phyloP scores from a whole-genome alignment of 352 stramenopile species.

The Globisporangium perplexum region DNA sequence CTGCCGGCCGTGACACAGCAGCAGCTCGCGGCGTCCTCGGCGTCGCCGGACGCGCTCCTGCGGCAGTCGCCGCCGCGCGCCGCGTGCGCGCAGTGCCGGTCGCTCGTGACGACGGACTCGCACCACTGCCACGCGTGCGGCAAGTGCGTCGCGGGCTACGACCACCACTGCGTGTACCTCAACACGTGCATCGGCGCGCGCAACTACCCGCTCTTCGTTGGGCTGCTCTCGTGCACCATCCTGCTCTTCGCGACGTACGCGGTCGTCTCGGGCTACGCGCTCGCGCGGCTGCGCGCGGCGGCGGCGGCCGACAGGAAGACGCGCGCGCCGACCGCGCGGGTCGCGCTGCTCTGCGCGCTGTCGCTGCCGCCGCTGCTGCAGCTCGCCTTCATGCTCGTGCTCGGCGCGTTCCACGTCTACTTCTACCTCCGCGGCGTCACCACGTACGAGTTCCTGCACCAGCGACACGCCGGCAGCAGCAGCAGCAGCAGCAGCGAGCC shows the following conservation, averaged over 20 bases:
- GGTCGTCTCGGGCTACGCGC: constrained; percentile 34
- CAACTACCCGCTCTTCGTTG: constrained; percentile 63
- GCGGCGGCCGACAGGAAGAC: background rate
- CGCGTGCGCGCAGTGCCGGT: constrained; percentile 32
- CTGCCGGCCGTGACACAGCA: constrained; percentile 18
- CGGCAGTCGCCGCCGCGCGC: constrained; percentile 9
- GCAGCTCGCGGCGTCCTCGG: background rate
- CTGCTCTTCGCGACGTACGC: constrained; percentile 53
- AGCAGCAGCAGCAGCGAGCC: background rate
- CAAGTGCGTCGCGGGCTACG: constrained; percentile 92
- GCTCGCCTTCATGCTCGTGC: constrained; percentile 49
- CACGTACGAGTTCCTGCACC: constrained; percentile 59
- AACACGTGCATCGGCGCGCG: constrained; percentile 91
- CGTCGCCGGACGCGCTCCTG: background rate
- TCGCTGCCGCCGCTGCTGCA: constrained; percentile 46
- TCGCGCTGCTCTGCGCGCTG: constrained; percentile 23
- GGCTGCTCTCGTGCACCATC: constrained; percentile 47
- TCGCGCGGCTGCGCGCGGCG: constrained; percentile 18
- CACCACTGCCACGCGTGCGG: constrained; percentile 91
- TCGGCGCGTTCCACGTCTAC: constrained; percentile 62
- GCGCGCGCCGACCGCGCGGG: constrained; percentile 5
- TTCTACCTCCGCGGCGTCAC: constrained; percentile 36
- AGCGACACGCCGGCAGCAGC: constrained; percentile 8
- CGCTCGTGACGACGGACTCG: constrained; percentile 31
- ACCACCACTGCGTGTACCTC: constrained; percentile 95